Percentiles rank a stretch among this genome's conserved stretches.
These are phyloP conservation scores for Eucalyptus camaldulensis DNA, from an alignment of 345 rosid genomes.

Conservation along the genomic window DNA sequence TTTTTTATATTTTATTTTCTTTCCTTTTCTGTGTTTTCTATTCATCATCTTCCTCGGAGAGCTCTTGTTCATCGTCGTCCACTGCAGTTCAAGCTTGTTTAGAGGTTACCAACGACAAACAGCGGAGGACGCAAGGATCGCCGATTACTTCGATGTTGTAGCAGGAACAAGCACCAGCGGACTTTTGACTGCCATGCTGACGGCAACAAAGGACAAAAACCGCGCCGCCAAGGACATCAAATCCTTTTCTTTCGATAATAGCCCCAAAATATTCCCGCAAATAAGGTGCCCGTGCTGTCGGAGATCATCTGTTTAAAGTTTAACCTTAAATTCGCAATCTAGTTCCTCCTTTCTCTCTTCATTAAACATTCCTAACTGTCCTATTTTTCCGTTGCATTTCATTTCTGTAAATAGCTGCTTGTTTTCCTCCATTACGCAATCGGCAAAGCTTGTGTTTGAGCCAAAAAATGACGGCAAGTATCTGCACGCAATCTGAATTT, in stretches of 20 bases:
- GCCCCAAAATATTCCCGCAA: neutral
- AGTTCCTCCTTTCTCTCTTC: neutral
- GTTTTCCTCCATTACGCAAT: neutral
- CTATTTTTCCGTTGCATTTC: neutral
- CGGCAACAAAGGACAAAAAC: neutral
- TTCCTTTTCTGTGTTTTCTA: no score
- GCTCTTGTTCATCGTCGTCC: no score
- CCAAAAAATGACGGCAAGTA: neutral
- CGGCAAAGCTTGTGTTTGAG: neutral
- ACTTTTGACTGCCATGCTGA: neutral
- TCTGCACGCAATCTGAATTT: neutral
- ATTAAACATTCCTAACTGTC: neutral
- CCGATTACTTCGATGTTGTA: neutral
- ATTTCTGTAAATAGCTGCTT: neutral
- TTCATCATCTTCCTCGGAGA: no score
- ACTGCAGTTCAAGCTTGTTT: no score
- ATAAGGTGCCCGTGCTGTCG: neutral
- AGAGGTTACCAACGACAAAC: no score
- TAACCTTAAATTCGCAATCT: neutral
- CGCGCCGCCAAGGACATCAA: neutral
- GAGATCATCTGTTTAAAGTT: neutral
- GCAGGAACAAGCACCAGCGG: neutral
- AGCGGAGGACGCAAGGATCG: neutral
- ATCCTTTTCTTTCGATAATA: neutral
- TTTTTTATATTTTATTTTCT: no score